Conservation (phyloP, 1,139 yeast genomes). For the Yamadazyma atlantica region DNA sequence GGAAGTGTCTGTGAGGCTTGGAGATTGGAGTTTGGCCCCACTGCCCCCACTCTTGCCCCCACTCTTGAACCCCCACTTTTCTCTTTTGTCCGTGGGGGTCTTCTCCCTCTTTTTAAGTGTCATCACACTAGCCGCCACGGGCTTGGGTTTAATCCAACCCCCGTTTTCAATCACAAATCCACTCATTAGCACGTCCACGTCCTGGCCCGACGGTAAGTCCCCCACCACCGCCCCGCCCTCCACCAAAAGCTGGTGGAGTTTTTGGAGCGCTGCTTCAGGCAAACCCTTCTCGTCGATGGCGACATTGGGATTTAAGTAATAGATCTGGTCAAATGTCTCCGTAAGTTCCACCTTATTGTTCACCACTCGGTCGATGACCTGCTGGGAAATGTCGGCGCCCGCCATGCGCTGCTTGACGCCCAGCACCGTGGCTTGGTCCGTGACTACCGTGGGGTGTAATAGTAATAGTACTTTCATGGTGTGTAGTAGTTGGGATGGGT, state of each 20-base stretch:
- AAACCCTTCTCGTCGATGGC: constrained; percentile 35
- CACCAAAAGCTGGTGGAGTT: too few relatives aligned
- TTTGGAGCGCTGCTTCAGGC: constrained; percentile 40
- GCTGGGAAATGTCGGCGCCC: constrained; percentile 57
- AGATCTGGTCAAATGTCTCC: constrained; percentile 47
- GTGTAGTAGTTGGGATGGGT: neutral
- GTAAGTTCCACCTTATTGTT: constrained; percentile 50
- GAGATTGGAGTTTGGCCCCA: constrained; percentile 21
- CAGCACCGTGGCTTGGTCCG: constrained; percentile 34
- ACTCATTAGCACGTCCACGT: constrained; percentile 58
- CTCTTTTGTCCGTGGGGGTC: too few relatives aligned
- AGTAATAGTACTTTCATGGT: constrained; percentile 45
- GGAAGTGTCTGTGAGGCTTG: constrained; percentile 30
- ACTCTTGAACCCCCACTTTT: too few relatives aligned
- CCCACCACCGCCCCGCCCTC: constrained; percentile 50
- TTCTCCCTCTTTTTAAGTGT: constrained; percentile 33
- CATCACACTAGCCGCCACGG: constrained; percentile 24
- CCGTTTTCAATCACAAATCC: constrained; percentile 54
- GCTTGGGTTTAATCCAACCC: constrained; percentile 48
- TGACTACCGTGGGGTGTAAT: constrained; percentile 73
- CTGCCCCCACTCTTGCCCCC: too few relatives aligned
- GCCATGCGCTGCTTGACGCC: too few relatives aligned
- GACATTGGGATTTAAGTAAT: constrained; percentile 60
- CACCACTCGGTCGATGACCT: constrained; percentile 70
- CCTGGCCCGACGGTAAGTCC: constrained; percentile 48